Conservation (phyloP, 31 red algal genomes). For the Asparagopsis taxiformis region DNA sequence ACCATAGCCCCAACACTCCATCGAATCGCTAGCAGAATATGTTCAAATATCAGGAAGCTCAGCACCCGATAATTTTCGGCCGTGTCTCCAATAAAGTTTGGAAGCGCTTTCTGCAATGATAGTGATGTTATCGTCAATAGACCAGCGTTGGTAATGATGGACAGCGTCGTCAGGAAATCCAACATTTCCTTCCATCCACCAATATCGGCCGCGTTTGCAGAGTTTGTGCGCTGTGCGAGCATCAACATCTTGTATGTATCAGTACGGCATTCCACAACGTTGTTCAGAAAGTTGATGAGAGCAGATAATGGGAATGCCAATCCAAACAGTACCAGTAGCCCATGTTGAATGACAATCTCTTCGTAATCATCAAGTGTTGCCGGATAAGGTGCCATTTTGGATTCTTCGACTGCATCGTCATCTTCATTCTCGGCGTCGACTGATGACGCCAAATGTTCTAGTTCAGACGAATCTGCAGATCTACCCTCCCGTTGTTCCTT, state of each 20-base stretch:
- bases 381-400: slow-evolving; percentile 20
- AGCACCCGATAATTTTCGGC: slow-evolving; percentile 25
- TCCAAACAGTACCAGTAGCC: slow-evolving; percentile 66
- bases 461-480: too few species aligned
- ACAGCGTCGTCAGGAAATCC: slow-evolving; percentile 31
- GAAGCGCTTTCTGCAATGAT: slow-evolving; percentile 26
- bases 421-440: neutral
- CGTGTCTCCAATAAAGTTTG: slow-evolving; percentile 22
- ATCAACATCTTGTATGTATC: slow-evolving; percentile 69
- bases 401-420: slow-evolving; percentile 14
- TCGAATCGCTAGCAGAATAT: slow-evolving; percentile 34
- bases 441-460: too few species aligned
- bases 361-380: slow-evolving; percentile 65
- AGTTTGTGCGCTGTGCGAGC: slow-evolving; percentile 40
- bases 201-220: slow-evolving; percentile 38
- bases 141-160: slow-evolving; percentile 38
- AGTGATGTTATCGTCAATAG: slow-evolving; percentile 57
- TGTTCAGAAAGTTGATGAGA: slow-evolving; percentile 61
- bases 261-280: slow-evolving; percentile 51
- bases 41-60: slow-evolving; percentile 56
- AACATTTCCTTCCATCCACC: slow-evolving; percentile 48
- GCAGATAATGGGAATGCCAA: slow-evolving; percentile 58
- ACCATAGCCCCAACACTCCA: slow-evolving; percentile 39
- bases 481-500: too few species aligned
- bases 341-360: slow-evolving; percentile 73